phyloP scores from a whole-genome alignment of 495 filamentous ascomycete species.

The Apodospora peruviana region DNA sequence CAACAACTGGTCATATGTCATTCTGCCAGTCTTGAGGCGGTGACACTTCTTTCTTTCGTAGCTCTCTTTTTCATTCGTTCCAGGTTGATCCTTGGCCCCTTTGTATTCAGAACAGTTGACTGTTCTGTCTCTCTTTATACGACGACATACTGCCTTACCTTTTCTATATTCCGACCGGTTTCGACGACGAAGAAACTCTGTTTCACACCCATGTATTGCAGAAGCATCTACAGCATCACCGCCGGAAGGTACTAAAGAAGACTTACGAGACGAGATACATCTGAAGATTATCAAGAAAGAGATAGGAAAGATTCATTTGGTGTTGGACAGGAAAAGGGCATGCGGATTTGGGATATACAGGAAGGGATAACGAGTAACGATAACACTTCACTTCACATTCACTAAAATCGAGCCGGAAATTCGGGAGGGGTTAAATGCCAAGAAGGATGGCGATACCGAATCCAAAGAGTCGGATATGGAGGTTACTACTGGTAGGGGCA shows the following conservation, averaged over 20 bases:
- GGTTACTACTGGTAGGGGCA: constrained; percentile 30
- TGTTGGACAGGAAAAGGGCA: neutral
- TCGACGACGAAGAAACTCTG: constrained; percentile 12
- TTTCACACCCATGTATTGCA: neutral
- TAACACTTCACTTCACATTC: no score
- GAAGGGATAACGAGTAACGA: no score
- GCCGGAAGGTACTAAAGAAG: neutral
- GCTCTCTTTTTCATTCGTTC: constrained; percentile 34
- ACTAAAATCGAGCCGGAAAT: no score
- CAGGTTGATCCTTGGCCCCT: constrained; percentile 48
- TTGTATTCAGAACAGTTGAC: constrained; percentile 18
- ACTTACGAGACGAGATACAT: no score
- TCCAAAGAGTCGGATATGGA: constrained; percentile 22
- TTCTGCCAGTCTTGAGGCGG: no score
- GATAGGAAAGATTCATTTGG: neutral
- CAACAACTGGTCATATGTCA: no score
- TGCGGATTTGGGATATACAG: neutral
- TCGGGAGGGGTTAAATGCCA: no score
- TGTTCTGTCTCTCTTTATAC: constrained; percentile 19
- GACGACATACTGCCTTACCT: constrained; percentile 1
- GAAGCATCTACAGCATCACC: neutral
- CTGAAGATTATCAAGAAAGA: no score
- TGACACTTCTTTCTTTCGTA: no score
- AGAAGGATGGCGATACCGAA: constrained; percentile 12
- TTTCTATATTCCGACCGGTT: constrained; percentile 19